These are phyloP conservation scores for Kodamaea kakaduensis DNA, from an alignment of 805 yeast species.

Conservation along the genomic window DNA sequence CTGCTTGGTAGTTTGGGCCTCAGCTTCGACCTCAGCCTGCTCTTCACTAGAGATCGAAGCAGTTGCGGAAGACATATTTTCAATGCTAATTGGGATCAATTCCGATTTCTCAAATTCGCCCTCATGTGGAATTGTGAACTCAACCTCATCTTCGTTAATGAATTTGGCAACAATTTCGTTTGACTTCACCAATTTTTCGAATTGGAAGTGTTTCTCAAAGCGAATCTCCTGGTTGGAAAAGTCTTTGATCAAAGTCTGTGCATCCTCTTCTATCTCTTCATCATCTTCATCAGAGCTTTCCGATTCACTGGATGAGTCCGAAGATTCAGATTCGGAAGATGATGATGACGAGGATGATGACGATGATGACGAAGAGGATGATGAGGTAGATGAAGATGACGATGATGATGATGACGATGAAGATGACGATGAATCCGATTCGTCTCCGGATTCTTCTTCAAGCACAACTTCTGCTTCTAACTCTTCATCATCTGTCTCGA, in stretches of 20 bases:
- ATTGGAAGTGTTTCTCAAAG: conserved; percentile 41
- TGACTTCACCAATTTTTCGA: conserved; percentile 35
- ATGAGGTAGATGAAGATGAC: conserved; percentile 12
- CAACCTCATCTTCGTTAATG: conserved; percentile 37
- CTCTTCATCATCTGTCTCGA: conserved; percentile 21
- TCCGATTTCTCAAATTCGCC: conserved; percentile 7
- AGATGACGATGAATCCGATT: conserved; percentile 11
- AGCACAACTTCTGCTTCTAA: conserved; percentile 16
- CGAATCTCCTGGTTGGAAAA: conserved; percentile 37
- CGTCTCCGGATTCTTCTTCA: conserved; percentile 14
- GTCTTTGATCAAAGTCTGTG: conserved; percentile 33
- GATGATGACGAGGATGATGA: neutral
- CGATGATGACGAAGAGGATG: neutral
- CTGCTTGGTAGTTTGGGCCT: conserved; percentile 5
- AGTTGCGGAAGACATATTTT: conserved; percentile 24
- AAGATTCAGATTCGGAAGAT: conserved; percentile 12
- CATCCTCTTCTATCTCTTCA: conserved; percentile 40
- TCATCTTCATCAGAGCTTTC: conserved; percentile 17
- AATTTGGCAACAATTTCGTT: conserved; percentile 37
- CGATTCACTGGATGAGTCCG: conserved; percentile 15
- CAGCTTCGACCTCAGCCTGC: conserved; percentile 12
- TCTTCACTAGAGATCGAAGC: conserved; percentile 18
- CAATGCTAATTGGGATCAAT: conserved; percentile 13
- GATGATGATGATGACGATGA: conserved; percentile 15
- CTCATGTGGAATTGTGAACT: conserved; percentile 38